Conservation (phyloP, 2,329 filamentous ascomycete genomes). For the Colletotrichum camelliae region DNA sequence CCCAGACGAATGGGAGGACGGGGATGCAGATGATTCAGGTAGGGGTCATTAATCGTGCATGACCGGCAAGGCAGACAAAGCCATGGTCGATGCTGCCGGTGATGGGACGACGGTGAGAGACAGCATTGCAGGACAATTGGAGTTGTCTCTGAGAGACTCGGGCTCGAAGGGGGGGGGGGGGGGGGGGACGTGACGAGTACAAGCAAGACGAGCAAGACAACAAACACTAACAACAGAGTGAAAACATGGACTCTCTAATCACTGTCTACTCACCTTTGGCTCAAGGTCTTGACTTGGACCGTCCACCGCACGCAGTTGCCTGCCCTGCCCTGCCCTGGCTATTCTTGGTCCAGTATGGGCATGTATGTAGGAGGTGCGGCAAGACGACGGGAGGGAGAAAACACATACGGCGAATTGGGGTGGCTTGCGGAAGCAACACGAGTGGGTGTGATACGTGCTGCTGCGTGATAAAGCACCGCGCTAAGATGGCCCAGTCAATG, state of each 20-base stretch:
- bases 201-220: neutral
- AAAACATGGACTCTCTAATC: neutral
- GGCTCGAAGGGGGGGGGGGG: neutral
- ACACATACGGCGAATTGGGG: slow-evolving; percentile 1
- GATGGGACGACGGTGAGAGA: neutral
- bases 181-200: neutral
- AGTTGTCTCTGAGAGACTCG: neutral
- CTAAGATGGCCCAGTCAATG: neutral
- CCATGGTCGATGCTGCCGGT: neutral
- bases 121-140: neutral
- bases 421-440: slow-evolving; percentile 1
- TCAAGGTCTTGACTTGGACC: neutral
- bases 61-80: neutral
- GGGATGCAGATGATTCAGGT: neutral
- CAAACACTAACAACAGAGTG: neutral
- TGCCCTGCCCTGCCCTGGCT: neutral
- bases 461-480: neutral
- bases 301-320: neutral
- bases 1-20: neutral
- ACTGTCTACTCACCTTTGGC: neutral
- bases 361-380: slow-evolving; percentile 6
- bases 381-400: slow-evolving; percentile 6
- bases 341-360: neutral
- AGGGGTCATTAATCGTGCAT: neutral
- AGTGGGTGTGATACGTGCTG: neutral